Conservation (phyloP, 192 early-diverging fungal species). For the Linnemannia zychae region DNA sequence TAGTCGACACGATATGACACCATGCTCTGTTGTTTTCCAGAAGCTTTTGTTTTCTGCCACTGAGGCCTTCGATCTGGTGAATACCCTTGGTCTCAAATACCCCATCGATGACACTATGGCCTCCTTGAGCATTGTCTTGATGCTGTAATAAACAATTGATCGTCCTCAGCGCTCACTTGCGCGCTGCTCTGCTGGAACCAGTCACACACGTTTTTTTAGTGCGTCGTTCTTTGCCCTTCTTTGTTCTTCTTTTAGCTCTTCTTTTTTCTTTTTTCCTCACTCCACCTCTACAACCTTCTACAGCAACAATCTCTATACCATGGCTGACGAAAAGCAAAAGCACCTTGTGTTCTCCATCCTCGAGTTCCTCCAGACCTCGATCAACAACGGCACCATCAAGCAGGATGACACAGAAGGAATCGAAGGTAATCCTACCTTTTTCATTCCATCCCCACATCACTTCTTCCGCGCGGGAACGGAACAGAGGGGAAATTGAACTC, state of each 20-base stretch:
- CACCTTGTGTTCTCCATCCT: conserved; percentile 86
- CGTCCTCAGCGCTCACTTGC: neutral
- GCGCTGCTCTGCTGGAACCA: neutral
- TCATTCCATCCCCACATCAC: neutral
- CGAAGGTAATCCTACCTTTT: conserved; percentile 69
- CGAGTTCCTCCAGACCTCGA: conserved; percentile 81
- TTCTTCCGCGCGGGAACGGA: neutral
- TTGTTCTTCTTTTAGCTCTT: conserved; percentile 6
- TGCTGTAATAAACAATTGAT: neutral
- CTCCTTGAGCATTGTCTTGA: neutral
- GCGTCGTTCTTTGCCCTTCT: neutral
- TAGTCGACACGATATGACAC: conserved; percentile 18
- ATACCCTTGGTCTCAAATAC: conserved; percentile 17
- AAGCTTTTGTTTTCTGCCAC: conserved; percentile 2
- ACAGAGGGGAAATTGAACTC: neutral
- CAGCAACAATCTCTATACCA: conserved; percentile 18
- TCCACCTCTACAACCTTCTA: neutral
- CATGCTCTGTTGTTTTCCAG: conserved; percentile 28
- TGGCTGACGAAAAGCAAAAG: conserved; percentile 76
- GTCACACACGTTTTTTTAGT: conserved; percentile 7
- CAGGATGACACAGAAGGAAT: conserved; percentile 85
- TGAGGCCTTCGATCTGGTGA: neutral
- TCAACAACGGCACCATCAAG: conserved; percentile 77
- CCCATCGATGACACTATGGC: conserved; percentile 17
- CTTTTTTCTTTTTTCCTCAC: conserved; percentile 1